These are phyloP conservation scores for Kappamyces sp. DNA, from an alignment of 192 early-diverging fungal species.

Conservation along the genomic window DNA sequence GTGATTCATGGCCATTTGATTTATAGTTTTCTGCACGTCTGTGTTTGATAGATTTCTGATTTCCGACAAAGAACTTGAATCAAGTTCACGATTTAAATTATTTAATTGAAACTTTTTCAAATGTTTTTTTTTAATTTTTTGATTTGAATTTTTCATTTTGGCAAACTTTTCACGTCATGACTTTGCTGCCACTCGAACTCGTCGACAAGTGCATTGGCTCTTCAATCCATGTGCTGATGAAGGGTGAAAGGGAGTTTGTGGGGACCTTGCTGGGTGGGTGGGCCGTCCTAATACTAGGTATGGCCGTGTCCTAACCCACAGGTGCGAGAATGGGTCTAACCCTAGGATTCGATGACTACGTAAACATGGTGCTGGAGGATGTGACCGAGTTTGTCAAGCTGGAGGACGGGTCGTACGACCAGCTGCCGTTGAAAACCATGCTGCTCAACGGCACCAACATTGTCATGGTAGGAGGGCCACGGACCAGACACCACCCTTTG, in stretches of 20 bases:
- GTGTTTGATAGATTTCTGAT: background rate
- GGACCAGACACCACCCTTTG: background rate
- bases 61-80: background rate
- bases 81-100: background rate
- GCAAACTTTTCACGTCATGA: constrained; percentile 8
- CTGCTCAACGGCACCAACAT: constrained; percentile 97
- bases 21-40: background rate
- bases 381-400: constrained; percentile 73
- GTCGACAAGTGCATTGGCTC: constrained; percentile 98
- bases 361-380: constrained; percentile 96
- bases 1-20: background rate
- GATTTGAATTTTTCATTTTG: constrained; percentile 2
- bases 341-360: constrained; percentile 88
- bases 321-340: background rate
- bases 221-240: constrained; percentile 97
- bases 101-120: too few species aligned
- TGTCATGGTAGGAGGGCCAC: constrained; percentile 65
- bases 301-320: background rate
- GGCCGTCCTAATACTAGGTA: background rate
- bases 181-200: constrained; percentile 52
- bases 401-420: background rate
- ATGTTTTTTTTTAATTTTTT: too few species aligned
- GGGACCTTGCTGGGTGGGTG: constrained; percentile 75
- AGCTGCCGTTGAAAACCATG: constrained; percentile 65
- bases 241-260: constrained; percentile 93